Evolutionary conservation across 2,329 filamentous ascomycete species (phyloP).

Genomic region (Colletotrichum spinosum): DNA sequence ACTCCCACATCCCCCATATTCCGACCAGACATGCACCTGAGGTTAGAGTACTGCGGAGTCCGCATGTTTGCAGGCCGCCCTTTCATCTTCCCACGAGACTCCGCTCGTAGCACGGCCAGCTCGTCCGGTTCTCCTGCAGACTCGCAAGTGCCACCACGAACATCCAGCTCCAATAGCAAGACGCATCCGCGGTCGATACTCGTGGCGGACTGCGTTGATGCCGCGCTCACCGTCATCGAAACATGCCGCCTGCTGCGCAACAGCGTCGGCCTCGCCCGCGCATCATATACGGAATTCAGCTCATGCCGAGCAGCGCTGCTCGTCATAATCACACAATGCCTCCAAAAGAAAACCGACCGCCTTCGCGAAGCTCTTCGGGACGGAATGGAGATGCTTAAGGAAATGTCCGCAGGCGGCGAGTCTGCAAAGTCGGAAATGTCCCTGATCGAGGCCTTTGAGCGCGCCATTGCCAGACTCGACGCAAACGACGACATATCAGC

Average conservation of each 20-base stretch:
- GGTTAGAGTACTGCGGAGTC: constrained; percentile 64
- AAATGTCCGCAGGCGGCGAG: constrained; percentile 64
- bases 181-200: constrained; percentile 50
- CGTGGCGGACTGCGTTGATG: constrained; percentile 64
- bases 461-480: constrained; percentile 58
- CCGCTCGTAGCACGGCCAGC: constrained; percentile 44
- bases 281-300: constrained; percentile 68
- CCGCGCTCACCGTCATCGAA: constrained; percentile 62
- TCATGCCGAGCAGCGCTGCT: constrained; percentile 65
- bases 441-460: constrained; percentile 64
- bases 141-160: constrained; percentile 40
- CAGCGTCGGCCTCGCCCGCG: constrained; percentile 64
- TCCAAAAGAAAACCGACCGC: constrained; percentile 51
- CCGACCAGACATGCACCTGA: constrained; percentile 62
- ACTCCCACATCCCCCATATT: constrained; percentile 54
- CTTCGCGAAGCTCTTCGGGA: constrained; percentile 60
- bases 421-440: constrained; percentile 64
- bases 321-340: constrained; percentile 56
- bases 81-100: constrained; percentile 58
- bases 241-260: constrained; percentile 61
- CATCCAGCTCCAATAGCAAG: constrained; percentile 34
- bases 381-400: constrained; percentile 62
- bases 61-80: constrained; percentile 66
- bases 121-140: constrained; percentile 45
- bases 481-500: constrained; percentile 50